phyloP scores from a whole-genome alignment of 352 stramenopile genomes.

The Chrysophaeum taylorii region DNA sequence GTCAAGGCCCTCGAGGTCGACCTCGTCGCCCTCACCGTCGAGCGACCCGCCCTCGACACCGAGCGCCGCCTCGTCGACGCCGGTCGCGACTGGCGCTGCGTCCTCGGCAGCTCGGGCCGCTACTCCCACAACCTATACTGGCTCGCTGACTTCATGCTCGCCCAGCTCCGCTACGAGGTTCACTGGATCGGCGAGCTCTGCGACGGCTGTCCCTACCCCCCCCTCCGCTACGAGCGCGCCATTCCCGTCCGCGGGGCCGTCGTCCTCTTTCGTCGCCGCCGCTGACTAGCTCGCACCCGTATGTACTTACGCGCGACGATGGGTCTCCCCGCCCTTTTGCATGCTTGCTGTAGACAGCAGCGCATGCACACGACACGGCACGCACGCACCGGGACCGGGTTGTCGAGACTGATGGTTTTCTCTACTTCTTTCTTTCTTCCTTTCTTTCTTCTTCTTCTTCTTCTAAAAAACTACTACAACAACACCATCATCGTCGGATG shows the following conservation, averaged over 20 bases:
- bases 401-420: no score
- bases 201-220: not conserved
- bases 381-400: no score
- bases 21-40: not conserved
- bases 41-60: not conserved
- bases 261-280: no score
- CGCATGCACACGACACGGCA: no score
- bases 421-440: no score
- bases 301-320: no score
- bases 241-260: not conserved
- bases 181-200: not conserved
- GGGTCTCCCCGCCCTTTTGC: no score
- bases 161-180: not conserved
- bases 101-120: not conserved
- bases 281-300: no score
- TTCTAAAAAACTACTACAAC: no score
- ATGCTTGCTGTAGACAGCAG: no score
- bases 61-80: not conserved
- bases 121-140: not conserved
- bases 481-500: no score
- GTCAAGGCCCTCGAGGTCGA: not conserved
- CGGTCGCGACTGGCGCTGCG: slow-evolving; percentile 1
- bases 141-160: not conserved
- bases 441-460: no score
- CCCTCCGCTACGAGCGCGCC: not conserved